phyloP scores from a whole-genome alignment of 1,139 yeast species.

The Magnusiomyces tetraspermus region DNA sequence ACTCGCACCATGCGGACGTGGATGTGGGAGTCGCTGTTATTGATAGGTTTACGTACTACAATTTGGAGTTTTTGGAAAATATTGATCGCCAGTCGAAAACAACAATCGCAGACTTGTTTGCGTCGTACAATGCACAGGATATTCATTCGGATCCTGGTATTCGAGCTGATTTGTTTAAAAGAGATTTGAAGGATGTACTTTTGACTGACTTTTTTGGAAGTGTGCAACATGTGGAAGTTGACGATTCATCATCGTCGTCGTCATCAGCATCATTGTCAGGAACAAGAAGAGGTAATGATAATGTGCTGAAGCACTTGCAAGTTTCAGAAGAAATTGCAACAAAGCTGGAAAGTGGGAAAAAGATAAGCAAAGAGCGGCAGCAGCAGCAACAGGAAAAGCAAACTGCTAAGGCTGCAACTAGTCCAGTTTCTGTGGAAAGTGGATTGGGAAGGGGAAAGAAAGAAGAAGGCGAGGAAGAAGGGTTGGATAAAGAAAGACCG shows the following conservation, averaged over 20 bases:
- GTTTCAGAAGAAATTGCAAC: slow-evolving; percentile 5
- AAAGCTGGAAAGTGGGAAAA: not conserved
- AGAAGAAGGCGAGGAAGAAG: not conserved
- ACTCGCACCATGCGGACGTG: slow-evolving; percentile 90
- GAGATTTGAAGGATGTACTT: slow-evolving; percentile 60
- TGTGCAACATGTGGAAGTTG: slow-evolving; percentile 73
- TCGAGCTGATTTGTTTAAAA: slow-evolving; percentile 63
- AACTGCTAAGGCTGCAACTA: not conserved
- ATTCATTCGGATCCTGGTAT: slow-evolving; percentile 92
- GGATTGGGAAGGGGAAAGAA: too few species aligned
- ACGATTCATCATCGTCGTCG: too few species aligned
- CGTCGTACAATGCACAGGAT: slow-evolving; percentile 70
- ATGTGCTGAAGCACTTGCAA: slow-evolving; percentile 9
- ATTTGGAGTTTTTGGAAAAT: slow-evolving; percentile 74
- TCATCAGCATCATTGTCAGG: too few species aligned
- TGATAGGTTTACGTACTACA: slow-evolving; percentile 89
- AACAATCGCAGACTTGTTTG: slow-evolving; percentile 77
- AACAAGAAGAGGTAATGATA: slow-evolving; percentile 33
- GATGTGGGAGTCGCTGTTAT: slow-evolving; percentile 97
- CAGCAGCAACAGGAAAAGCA: slow-evolving; percentile 19
- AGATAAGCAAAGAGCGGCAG: not conserved
- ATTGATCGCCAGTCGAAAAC: slow-evolving; percentile 63
- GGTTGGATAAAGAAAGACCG: not conserved
- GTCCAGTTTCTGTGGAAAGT: too few species aligned
- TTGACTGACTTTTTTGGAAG: slow-evolving; percentile 94